Evolutionary conservation across 768 basidiomycete genomes (phyloP), one percentile per base, ranked within the genome.

Genomic region (Leccinum broughii): DNA sequence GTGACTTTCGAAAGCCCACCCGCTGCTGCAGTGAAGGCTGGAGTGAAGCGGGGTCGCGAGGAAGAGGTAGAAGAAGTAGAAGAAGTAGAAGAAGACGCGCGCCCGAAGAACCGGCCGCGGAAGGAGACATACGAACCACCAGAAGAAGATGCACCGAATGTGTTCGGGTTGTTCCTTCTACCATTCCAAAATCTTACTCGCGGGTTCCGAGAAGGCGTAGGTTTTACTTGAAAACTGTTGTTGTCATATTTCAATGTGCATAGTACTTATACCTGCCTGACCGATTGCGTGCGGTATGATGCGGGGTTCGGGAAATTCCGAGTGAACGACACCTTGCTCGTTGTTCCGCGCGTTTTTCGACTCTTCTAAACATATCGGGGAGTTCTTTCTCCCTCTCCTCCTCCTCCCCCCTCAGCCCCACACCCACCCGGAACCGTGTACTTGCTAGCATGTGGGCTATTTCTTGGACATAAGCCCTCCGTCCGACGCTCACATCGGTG

Each of bases 181-280:
- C 87, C 88, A 6, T 77, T 88, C 72, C 80, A 82, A 67, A 83
- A 84, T 6, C 88, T 90, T 69, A 77, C 85, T 57, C 81, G 83
- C 62, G 88, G 87, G 20, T 88, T 90, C 75, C 82, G 82, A 64
- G 86, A 88, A 72, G 84, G 85, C 66, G 71, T 87, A 63, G 63
- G 62, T 11, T 53, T 68, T 52, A 65, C 69, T 57, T 74, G 44
- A 69, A 37, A 10, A 17, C 24, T 30, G 22, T 30, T 66, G 67
- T 62, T 30, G 8, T 30, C 28, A 30, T 49, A 24, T 49, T 49
- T 59, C 37, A 28, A 35, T 56, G 44, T 54, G 7, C 32, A 20
- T 32, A 52, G 32, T 52, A 34, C 28, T 10, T 52, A 5, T 13
- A 11, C 6, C 44, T 63, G 59, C 59, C 64, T 65, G 60, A 41